Conservation (phyloP, 169 alveolate genomes). For the Cryptosporidium canis region DNA sequence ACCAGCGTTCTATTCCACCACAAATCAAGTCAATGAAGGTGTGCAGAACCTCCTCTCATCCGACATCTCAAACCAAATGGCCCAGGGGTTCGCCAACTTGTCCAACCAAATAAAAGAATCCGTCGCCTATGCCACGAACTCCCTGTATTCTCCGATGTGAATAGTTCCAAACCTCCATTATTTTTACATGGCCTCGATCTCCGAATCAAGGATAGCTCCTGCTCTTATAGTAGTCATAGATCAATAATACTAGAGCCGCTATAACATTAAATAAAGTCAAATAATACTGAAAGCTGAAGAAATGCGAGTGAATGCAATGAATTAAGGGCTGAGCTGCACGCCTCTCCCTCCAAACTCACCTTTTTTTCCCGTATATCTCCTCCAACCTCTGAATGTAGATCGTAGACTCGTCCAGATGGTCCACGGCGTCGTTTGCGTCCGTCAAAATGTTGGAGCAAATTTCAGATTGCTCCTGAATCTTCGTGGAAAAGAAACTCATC, state of each 20-base stretch:
- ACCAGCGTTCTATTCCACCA: conserved; percentile 42
- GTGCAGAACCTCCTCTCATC: conserved; percentile 26
- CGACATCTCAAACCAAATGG: conserved; percentile 49
- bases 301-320: not conserved
- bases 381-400: conserved; percentile 18
- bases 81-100: conserved; percentile 1
- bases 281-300: conserved; percentile 16
- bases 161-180: not conserved
- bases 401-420: conserved; percentile 11
- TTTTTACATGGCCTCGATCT: not conserved
- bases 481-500: conserved; percentile 53
- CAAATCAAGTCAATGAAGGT: conserved; percentile 35
- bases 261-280: conserved; percentile 16
- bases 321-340: not conserved
- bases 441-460: conserved; percentile 14
- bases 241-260: conserved; percentile 22
- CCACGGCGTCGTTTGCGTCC: conserved; percentile 48
- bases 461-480: conserved; percentile 61
- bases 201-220: conserved; percentile 15
- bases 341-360: not conserved
- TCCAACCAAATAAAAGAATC: conserved; percentile 62
- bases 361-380: not conserved
- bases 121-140: conserved; percentile 30
- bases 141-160: conserved; percentile 53
- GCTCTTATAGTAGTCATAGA: conserved; percentile 33